A percentile compares a stretch with the other conserved stretches of the same genome.
Conservation (phyloP, 495 filamentous ascomycete species). For the Rhypophila decipiens region DNA sequence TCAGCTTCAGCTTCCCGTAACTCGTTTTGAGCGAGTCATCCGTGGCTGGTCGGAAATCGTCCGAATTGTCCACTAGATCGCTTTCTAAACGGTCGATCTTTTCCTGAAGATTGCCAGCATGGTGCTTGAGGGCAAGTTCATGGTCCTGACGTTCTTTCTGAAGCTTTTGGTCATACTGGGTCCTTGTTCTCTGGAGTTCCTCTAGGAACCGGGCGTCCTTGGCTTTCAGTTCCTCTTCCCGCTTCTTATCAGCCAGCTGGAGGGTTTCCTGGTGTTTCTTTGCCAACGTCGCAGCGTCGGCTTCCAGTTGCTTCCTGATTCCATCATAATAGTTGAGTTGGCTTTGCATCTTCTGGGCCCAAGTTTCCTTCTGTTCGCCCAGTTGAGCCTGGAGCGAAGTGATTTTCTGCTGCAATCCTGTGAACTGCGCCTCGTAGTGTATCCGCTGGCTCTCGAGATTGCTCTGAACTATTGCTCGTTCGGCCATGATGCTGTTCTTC, state of each 20-base stretch:
- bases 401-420: neutral
- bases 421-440: neutral
- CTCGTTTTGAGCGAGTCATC: constrained; percentile 25
- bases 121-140: neutral
- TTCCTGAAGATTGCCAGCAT: neutral
- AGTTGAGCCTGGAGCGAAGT: neutral
- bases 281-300: neutral
- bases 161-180: neutral
- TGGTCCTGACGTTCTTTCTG: neutral
- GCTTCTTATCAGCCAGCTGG: neutral
- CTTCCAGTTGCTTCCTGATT: neutral
- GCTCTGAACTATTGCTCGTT: neutral
- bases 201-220: neutral
- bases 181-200: neutral
- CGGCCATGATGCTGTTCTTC: neutral
- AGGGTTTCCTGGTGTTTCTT: neutral
- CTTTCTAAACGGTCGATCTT: constrained; percentile 13
- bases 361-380: neutral
- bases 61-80: constrained; percentile 24
- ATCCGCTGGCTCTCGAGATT: neutral
- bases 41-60: constrained; percentile 22
- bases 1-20: constrained; percentile 19
- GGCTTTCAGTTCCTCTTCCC: neutral
- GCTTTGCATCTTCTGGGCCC: neutral
- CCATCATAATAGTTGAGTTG: neutral